Evolutionary conservation across 345 rosid species (phyloP).

Genomic region (Erodium maritimum): DNA sequence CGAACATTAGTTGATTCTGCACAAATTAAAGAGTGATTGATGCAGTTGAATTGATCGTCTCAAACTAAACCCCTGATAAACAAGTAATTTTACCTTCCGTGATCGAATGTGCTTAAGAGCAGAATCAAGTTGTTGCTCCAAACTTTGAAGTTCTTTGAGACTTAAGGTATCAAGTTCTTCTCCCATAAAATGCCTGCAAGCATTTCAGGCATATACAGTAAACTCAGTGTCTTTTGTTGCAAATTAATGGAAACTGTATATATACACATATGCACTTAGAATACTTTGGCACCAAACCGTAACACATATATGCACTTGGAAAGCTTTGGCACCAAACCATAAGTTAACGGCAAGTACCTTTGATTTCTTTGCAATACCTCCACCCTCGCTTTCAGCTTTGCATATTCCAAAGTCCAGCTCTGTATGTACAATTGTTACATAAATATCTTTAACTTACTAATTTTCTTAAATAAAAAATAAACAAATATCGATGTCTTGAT

Average conservation of each 20-base stretch:
- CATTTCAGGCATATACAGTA: not conserved
- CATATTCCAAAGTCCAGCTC: slow-evolving; percentile 79
- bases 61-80: not conserved
- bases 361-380: slow-evolving; percentile 76
- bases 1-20: slow-evolving; percentile 76
- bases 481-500: not conserved
- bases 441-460: too few species aligned
- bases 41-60: not conserved
- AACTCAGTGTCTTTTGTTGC: too few species aligned
- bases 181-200: slow-evolving; percentile 74
- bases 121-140: slow-evolving; percentile 74
- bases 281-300: too few species aligned
- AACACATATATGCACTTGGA: too few species aligned
- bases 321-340: too few species aligned
- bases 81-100: slow-evolving; percentile 37
- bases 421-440: slow-evolving; percentile 10
- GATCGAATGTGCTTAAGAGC: slow-evolving; percentile 62
- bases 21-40: not conserved
- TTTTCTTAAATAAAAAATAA: too few species aligned
- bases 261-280: too few species aligned
- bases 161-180: slow-evolving; percentile 66
- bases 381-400: slow-evolving; percentile 81
- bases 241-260: too few species aligned
- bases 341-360: too few species aligned
- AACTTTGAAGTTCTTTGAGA: slow-evolving; percentile 62